These are phyloP conservation scores for Cyclotella sp. DNA, from an alignment of 108 stramenopile genomes.

Conservation along the genomic window DNA sequence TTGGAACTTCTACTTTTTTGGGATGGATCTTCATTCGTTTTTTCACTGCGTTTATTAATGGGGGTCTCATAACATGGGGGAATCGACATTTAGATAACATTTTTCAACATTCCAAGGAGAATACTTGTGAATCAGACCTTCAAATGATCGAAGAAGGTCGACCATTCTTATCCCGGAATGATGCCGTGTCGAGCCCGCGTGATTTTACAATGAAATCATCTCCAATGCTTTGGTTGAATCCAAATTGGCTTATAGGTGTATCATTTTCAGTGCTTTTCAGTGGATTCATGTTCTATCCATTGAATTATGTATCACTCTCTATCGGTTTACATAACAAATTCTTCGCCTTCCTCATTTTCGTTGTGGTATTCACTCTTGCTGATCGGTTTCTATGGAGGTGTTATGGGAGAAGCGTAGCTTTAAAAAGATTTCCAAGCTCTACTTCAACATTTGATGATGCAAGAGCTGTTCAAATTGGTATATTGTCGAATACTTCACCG, in stretches of 20 bases:
- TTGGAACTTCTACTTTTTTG: slow-evolving; percentile 15
- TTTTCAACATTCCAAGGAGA: slow-evolving; percentile 6
- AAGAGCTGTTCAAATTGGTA: background rate
- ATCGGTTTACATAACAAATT: slow-evolving; percentile 15
- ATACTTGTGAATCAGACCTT: background rate
- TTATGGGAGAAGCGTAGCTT: background rate
- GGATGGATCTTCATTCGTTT: slow-evolving; percentile 31
- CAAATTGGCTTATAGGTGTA: slow-evolving; percentile 28
- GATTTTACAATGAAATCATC: background rate
- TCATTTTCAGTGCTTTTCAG: slow-evolving; percentile 19
- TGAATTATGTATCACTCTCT: slow-evolving; percentile 16
- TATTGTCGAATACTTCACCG: background rate
- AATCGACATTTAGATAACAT: background rate
- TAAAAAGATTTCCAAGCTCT: background rate
- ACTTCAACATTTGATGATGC: slow-evolving; percentile 20
- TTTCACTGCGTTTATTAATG: slow-evolving; percentile 29
- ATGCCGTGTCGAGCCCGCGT: background rate
- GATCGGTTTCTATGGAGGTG: slow-evolving; percentile 18
- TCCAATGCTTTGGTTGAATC: slow-evolving; percentile 18
- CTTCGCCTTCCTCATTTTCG: slow-evolving; percentile 4
- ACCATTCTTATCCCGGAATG: background rate
- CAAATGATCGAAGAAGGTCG: slow-evolving; percentile 29
- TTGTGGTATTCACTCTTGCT: background rate
- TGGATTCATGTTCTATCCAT: slow-evolving; percentile 28
- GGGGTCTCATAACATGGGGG: slow-evolving; percentile 15